Evolutionary conservation across 371 early-diverging fungal genomes (phyloP), one percentile per base, ranked within the genome.

Genomic region (Smittium culicis): DNA sequence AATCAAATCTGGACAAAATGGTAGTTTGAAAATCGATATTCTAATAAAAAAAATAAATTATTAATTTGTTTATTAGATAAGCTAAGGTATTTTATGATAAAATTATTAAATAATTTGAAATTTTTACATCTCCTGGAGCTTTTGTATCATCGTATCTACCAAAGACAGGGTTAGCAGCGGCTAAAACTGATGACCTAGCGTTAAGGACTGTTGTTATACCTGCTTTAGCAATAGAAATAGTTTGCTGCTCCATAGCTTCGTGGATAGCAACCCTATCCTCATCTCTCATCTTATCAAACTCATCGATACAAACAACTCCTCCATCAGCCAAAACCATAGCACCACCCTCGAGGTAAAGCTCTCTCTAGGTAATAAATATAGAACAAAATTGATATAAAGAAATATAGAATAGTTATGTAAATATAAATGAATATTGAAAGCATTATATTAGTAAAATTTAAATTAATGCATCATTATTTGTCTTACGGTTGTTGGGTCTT

Each of bases 181-280:
- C 99, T 32, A 99, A 81, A 3, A 99, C 97, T 32, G 96, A 91
- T 0, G 99, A 93, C 68, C 99, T 83, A 2, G 99, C 94, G 79
- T 99, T 99, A 34, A 99, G 82, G 66, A 98, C 93, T 0, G 99
- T 99, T 0, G 99, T 99, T 74, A 99, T 99, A 69, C 99, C 99
- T 28, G 99, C 99, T 80, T 99, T 99, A 64, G 99, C 98, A 71
- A 99, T 99, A 11, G 96, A 96, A 67, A 99, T 99, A 1, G 99
- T 99, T 77, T 99, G 99, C 80, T 99, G 99, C 82, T 99, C 99
- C 99, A 99, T 99, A 27, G 99, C 99, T 83, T 99, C 99, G 82
- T 99, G 99, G 73, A 99, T 99, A 28, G 99, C 99, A 0, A 99
- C 99, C 68, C 99, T 85, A 79, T 99, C 99, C 75, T 96, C 95